Evolutionary conservation across 805 yeast species (phyloP), one percentile per base, ranked within the genome.

Genomic region (Kurtzmaniella cleridarum): DNA sequence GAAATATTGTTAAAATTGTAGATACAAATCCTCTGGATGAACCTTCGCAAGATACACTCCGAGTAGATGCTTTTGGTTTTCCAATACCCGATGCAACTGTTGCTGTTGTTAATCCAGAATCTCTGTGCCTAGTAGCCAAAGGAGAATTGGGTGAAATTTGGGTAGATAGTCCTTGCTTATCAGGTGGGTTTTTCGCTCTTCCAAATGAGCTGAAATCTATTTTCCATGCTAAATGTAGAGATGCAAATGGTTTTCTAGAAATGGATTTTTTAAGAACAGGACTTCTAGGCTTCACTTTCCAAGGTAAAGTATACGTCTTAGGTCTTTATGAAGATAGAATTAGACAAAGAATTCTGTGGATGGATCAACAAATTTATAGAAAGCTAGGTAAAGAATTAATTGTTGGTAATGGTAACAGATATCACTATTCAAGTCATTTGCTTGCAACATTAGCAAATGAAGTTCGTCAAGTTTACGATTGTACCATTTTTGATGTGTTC

Each of bases 51-150:
- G 65, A 62, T 28, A 39, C 53, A 37, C 62, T 88, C 31, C 68
- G 95, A 36, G 82, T 93, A 0, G 95, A 95, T 13, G 84, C 96
- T 0, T 93, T 91, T 69, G 98, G 98, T 0, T 88, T 73, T 52
- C 98, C 98, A 1, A 59, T 93, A 2, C 96, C 97, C 0, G 96
- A 91, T 63, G 91, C 97, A 0, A 86, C 95, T 0, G 58, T 91
- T 26, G 97, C 97, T 0, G 78, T 93, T 23, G 98, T 93, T 0
- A 89, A 95, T 55, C 98, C 98, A 0, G 98, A 93, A 43, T 87
- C 91, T 42, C 75, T 81, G 28, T 67, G 81, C 2, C 64, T 93
- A 13, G 84, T 87, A 3, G 78, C 80, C 2, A 81, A 75, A 35
- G 76, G 85, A 52, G 87, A 84, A 45, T 86, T 93, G 12, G 98